Conservation (phyloP, 805 yeast genomes). For the Yamadazyma phyllophila region DNA sequence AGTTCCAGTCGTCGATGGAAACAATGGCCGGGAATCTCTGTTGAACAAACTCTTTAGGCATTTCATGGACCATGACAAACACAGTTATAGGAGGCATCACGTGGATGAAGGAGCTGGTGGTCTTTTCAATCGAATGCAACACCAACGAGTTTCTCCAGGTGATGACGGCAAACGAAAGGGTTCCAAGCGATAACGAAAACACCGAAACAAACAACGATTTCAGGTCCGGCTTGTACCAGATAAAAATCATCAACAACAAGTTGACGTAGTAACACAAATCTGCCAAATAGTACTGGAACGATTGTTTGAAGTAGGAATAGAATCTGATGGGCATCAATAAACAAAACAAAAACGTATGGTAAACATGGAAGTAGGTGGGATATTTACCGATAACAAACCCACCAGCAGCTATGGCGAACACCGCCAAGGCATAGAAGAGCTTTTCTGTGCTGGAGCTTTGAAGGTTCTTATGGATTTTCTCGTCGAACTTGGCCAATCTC, state of each 20-base stretch:
- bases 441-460: conserved; percentile 56
- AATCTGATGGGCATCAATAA: conserved; percentile 80
- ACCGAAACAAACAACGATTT: conserved; percentile 73
- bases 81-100: conserved; percentile 84
- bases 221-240: conserved; percentile 83
- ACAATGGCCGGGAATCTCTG: conserved; percentile 80
- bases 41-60: conserved; percentile 51
- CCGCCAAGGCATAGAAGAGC: conserved; percentile 71
- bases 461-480: conserved; percentile 32
- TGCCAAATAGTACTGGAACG: conserved; percentile 84
- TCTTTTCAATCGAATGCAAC: conserved; percentile 86
- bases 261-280: conserved; percentile 94
- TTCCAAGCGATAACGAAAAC: conserved; percentile 84
- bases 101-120: conserved; percentile 88
- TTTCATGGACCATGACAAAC: conserved; percentile 81
- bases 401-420: conserved; percentile 62
- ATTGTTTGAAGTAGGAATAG: conserved; percentile 74
- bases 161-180: conserved; percentile 87
- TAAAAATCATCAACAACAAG: conserved; percentile 58
- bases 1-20: conserved; percentile 61
- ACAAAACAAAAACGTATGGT: conserved; percentile 61
- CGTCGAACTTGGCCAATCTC: conserved; percentile 34
- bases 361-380: conserved; percentile 74
- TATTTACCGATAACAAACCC: conserved; percentile 77
- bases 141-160: conserved; percentile 96